Base-by-base conservation (phyloP, 2,329 filamentous ascomycete species). In the Helotiales sp. region DNA sequence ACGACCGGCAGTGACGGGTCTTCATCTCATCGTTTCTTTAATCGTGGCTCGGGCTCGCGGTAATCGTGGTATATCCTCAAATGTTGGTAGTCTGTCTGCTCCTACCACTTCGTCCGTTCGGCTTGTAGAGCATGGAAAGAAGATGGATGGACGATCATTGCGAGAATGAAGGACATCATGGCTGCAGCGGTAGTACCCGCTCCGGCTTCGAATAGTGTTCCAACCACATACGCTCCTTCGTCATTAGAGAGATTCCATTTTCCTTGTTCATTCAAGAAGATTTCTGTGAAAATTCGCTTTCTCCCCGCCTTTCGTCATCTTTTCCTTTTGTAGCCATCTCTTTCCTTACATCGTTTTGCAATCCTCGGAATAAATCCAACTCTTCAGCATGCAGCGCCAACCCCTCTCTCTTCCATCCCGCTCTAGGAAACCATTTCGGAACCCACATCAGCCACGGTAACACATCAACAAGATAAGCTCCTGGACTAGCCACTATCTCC, bases 21-120 rank as follows among this genome's bases (percentile, higher is more conserved):
- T 71, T 73, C 74, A 78, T 13, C 79, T 73, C 27, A 75, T 67
- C 2, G 73, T 73, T 62, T 82, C 79, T 57, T 79, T 73, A n/a
- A 81, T 65, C 13, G 80, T 69, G 30, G 71, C 71, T 48, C 77
- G 72, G 27, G 81, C 69, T 54, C 76, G 77, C 2, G 66, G 71
- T 17, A 84, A 69, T 0, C 69, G 64, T 0, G 71, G 67, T 3
- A 75, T 70, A 59, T 84, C 81, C 1, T 74, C 70, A 55, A 79
- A 76, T 0, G 65, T 71, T 1, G 81, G 81, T 1, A 83, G 68
- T 5, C 80, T 70, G 34, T 72, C 68, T 2, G 66, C 65, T 2
- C 79, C 80, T 13, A 82, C 72, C 0, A 82, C 76, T 5, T 68
- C 64, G 56, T 84, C 80, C 15, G 29, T 30, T 52, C 49, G 1